Conservation (phyloP, 2,329 filamentous ascomycete genomes). For the Aureobasidium uvarum region DNA sequence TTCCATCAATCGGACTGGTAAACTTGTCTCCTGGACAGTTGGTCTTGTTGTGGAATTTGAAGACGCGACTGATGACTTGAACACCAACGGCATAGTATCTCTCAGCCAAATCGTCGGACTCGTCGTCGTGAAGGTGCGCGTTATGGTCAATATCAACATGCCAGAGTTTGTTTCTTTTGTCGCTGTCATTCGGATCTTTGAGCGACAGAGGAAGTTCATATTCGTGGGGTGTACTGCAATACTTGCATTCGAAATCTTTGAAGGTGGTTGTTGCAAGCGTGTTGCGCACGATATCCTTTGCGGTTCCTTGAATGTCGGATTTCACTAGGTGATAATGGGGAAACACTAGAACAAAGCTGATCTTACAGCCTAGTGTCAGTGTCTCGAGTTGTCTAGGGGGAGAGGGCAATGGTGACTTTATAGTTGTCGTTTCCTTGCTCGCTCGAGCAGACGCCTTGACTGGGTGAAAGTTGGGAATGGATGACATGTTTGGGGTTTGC, state of each 20-base stretch:
- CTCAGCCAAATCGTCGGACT: background rate
- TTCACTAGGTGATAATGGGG: background rate
- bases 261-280: background rate
- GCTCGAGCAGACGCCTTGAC: background rate
- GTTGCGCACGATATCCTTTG: slow-evolving; percentile 1
- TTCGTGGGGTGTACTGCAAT: background rate
- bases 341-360: background rate
- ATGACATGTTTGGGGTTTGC: background rate
- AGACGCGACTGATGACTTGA: background rate
- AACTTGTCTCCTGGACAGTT: background rate
- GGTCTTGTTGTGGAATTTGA: background rate
- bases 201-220: background rate
- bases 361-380: background rate
- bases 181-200: background rate
- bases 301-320: background rate
- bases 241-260: background rate
- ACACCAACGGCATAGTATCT: background rate
- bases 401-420: background rate
- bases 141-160: background rate
- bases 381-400: background rate
- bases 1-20: background rate
- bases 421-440: background rate
- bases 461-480: background rate
- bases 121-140: background rate
- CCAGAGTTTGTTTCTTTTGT: background rate